These are phyloP conservation scores for Capsicum rhomboideum DNA, from an alignment of 257 asterid genomes.

Conservation along the genomic window DNA sequence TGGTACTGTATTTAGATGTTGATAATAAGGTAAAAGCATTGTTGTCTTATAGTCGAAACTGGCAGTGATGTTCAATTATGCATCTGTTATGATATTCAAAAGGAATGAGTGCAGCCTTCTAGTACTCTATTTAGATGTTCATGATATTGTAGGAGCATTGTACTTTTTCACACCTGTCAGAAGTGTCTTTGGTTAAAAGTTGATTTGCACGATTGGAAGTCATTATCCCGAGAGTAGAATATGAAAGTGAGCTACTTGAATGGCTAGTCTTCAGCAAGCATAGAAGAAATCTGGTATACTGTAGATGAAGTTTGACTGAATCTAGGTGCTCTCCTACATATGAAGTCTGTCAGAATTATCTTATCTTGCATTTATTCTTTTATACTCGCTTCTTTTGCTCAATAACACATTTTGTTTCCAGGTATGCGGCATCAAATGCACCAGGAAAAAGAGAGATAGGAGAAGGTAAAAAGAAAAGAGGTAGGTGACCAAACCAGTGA, in stretches of 20 bases:
- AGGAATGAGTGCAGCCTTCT: not conserved
- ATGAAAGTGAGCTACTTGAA: not conserved
- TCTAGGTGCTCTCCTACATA: not conserved
- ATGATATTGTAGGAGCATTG: not conserved
- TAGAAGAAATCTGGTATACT: not conserved
- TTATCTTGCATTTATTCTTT: not conserved
- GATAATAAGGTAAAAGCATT: not conserved
- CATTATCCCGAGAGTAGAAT: not conserved
- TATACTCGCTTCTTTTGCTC: not conserved
- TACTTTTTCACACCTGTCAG: not conserved
- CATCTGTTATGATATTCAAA: not conserved
- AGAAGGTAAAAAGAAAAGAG: not conserved
- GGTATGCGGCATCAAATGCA: not conserved
- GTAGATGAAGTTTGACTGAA: not conserved
- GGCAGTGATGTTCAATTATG: not conserved
- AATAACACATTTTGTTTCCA: not conserved
- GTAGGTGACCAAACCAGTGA: not conserved
- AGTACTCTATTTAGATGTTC: not conserved
- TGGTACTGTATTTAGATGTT: not conserved
- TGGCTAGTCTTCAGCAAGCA: not conserved
- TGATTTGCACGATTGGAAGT: not conserved
- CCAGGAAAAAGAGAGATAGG: not conserved
- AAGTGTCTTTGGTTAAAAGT: not conserved
- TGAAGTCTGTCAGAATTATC: not conserved
- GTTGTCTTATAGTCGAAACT: not conserved